These are phyloP conservation scores for Collybia mongolica DNA, from an alignment of 768 basidiomycete genomes.

Conservation along the genomic window DNA sequence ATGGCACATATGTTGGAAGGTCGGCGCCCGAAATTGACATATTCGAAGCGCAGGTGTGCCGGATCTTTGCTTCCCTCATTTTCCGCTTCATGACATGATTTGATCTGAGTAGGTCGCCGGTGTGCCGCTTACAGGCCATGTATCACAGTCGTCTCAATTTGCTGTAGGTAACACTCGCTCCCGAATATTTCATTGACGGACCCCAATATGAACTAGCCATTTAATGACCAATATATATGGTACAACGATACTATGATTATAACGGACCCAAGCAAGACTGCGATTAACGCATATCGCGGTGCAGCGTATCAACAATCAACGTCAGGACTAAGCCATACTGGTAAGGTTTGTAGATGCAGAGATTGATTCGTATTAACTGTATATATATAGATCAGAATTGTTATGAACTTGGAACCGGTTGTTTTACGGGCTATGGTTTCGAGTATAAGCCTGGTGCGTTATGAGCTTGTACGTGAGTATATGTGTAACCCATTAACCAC, in stretches of 20 bases:
- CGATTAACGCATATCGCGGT: conserved; percentile 66
- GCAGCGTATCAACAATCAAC: conserved; percentile 77
- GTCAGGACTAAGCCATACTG: conserved; percentile 66
- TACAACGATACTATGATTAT: conserved; percentile 59
- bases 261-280: conserved; percentile 48
- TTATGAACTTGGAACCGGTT: conserved; percentile 58
- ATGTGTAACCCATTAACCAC: neutral
- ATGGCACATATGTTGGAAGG: conserved; percentile 79
- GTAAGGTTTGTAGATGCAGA: too few species aligned
- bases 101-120: conserved; percentile 40
- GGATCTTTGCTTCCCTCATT: neutral
- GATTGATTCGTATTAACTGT: too few species aligned
- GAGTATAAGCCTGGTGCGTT: conserved; percentile 51
- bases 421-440: conserved; percentile 79
- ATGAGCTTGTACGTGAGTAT: neutral
- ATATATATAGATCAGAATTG: conserved; percentile 45
- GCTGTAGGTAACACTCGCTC: conserved; percentile 46
- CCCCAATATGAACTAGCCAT: conserved; percentile 49
- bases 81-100: too few species aligned
- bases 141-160: conserved; percentile 87
- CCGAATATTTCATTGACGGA: conserved; percentile 1
- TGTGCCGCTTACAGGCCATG: conserved; percentile 47
- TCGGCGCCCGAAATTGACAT: conserved; percentile 90
- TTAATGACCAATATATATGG: conserved; percentile 73
- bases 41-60: conserved; percentile 72